These are phyloP conservation scores for Globisporangium iwayamae DNA, from an alignment of 352 stramenopile genomes.

Conservation along the genomic window DNA sequence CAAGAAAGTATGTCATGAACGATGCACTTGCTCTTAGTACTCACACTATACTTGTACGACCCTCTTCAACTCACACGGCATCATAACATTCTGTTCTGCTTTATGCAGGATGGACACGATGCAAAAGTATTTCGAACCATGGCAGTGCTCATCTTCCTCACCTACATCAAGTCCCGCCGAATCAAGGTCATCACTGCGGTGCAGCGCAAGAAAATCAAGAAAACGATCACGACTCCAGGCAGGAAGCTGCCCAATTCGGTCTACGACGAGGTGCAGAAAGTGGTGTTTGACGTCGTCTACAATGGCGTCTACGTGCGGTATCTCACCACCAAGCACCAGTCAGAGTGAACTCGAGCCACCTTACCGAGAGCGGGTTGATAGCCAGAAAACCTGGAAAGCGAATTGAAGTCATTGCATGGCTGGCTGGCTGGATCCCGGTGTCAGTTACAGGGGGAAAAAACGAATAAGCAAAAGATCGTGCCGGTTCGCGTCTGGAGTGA, in stretches of 20 bases:
- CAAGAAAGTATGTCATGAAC: constrained; percentile 29
- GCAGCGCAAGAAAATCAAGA: constrained; percentile 69
- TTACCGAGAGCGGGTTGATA: neutral
- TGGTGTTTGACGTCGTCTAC: constrained; percentile 64
- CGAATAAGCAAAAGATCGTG: neutral
- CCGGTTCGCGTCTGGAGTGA: neutral
- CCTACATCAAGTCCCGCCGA: constrained; percentile 56
- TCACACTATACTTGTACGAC: neutral
- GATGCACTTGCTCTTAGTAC: no score
- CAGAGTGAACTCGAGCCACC: neutral
- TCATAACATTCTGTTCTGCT: neutral
- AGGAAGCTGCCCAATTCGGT: constrained; percentile 40
- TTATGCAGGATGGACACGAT: constrained; percentile 19
- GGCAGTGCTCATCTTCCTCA: constrained; percentile 49
- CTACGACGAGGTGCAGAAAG: constrained; percentile 50
- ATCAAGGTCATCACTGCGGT: constrained; percentile 61
- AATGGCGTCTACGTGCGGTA: constrained; percentile 50
- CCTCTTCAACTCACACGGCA: neutral
- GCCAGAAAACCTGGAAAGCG: neutral
- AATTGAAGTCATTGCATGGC: neutral
- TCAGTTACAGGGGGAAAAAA: neutral
- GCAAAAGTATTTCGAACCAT: constrained; percentile 37
- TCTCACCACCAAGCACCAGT: constrained; percentile 5
- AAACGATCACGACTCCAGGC: constrained; percentile 51
- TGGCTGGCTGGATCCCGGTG: neutral